phyloP scores from a whole-genome alignment of 352 stramenopile species.

The Phytopythium litorale region DNA sequence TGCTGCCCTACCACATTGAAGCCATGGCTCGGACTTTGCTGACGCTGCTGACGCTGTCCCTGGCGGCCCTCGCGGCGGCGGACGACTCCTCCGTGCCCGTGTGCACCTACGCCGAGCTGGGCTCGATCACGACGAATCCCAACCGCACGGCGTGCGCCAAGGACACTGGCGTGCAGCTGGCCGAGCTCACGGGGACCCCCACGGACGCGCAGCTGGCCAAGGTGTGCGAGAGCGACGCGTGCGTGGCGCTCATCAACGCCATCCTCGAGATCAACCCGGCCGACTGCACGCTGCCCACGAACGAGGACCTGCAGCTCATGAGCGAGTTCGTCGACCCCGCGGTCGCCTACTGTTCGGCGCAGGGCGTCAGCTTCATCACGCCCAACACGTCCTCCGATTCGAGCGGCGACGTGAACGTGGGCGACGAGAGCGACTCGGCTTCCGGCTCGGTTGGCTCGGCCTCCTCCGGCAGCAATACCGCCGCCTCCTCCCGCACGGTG shows the following conservation, averaged over 20 bases:
- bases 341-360: constrained; percentile 26
- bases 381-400: constrained; percentile 1
- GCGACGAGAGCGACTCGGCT: constrained; percentile 15
- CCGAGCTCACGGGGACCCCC: constrained; percentile 13
- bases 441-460: constrained; percentile 5
- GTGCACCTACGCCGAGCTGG: constrained; percentile 19
- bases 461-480: constrained; percentile 9
- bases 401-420: constrained; percentile 1
- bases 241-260: constrained; percentile 23
- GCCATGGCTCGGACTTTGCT: neutral
- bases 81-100: constrained; percentile 10
- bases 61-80: neutral
- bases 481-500: neutral
- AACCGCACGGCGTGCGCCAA: constrained; percentile 26
- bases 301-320: constrained; percentile 31
- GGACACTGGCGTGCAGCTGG: constrained; percentile 21
- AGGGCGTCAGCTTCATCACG: constrained; percentile 20
- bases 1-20: neutral
- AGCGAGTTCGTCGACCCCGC: constrained; percentile 39
- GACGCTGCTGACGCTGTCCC: neutral
- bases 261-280: constrained; percentile 29
- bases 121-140: constrained; percentile 23
- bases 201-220: constrained; percentile 21
- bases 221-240: constrained; percentile 26
- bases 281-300: constrained; percentile 32